phyloP scores from a whole-genome alignment of 139 green algal species.

The Chlorella sp. region DNA sequence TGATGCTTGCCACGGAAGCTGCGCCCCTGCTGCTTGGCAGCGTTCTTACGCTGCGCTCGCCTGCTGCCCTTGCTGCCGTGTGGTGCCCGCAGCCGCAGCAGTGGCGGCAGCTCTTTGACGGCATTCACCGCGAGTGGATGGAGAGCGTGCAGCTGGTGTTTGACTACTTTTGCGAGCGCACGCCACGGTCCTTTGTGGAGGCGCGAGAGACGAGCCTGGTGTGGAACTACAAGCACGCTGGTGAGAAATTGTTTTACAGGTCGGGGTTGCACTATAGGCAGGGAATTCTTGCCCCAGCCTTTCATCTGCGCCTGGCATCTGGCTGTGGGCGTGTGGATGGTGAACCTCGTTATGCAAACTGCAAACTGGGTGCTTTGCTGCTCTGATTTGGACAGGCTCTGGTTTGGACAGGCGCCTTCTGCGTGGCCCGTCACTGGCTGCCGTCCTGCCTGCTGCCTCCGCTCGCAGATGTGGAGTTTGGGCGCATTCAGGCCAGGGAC shows the following conservation, averaged over 20 bases:
- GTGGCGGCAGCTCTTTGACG: constrained; percentile 69
- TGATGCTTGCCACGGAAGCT: no score
- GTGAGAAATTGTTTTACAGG: constrained; percentile 8
- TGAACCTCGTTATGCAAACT: not conserved
- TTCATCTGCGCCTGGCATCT: no score
- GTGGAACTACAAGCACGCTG: constrained; percentile 96
- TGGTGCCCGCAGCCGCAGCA: constrained; percentile 24
- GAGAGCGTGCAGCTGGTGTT: constrained; percentile 94
- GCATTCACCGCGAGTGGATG: constrained; percentile 85
- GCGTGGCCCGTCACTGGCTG: no score
- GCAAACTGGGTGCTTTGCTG: not conserved
- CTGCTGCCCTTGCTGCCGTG: not conserved
- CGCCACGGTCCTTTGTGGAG: constrained; percentile 89
- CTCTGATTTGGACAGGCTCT: no score
- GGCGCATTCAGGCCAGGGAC: constrained; percentile 64
- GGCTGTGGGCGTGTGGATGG: no score
- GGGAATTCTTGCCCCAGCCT: no score
- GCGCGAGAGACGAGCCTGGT: constrained; percentile 88
- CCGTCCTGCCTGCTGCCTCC: not conserved
- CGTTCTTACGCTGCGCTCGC: not conserved
- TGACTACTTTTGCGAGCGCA: constrained; percentile 98
- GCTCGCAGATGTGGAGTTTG: constrained; percentile 79
- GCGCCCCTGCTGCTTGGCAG: not conserved
- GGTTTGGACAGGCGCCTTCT: no score
- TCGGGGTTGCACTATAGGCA: no score